Percentiles rank a stretch among this genome's conserved stretches.
phyloP scores from a whole-genome alignment of 768 basidiomycete species.

The Suillus placidus region DNA sequence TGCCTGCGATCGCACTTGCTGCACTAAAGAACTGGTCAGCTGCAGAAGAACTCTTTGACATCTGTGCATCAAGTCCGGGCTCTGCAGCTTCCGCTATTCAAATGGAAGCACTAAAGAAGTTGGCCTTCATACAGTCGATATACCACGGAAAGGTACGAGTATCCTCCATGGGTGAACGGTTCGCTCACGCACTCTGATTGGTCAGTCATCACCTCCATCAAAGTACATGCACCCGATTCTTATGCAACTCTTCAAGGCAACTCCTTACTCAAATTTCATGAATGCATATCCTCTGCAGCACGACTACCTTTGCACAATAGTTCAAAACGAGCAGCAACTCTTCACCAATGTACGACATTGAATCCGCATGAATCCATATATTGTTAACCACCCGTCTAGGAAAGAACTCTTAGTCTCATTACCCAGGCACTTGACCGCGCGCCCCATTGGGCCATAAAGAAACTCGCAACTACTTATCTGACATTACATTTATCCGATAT shows the following conservation, averaged over 20 bases:
- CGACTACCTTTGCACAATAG: slow-evolving; percentile 45
- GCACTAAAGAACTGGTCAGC: slow-evolving; percentile 67
- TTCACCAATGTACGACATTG: slow-evolving; percentile 50
- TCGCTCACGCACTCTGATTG: slow-evolving; percentile 29
- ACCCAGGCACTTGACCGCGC: slow-evolving; percentile 67
- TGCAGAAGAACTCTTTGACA: slow-evolving; percentile 81
- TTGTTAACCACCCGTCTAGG: slow-evolving; percentile 41
- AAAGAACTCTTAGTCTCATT: slow-evolving; percentile 73
- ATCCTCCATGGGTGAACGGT: neutral
- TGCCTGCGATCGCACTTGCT: slow-evolving; percentile 65
- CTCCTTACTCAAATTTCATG: slow-evolving; percentile 65
- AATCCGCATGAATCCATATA: neutral
- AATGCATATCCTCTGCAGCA: slow-evolving; percentile 65
- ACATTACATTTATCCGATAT: slow-evolving; percentile 78
- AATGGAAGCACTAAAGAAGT: slow-evolving; percentile 85
- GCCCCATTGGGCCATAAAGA: slow-evolving; percentile 77
- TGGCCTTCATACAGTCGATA: slow-evolving; percentile 78
- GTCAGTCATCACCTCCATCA: slow-evolving; percentile 52
- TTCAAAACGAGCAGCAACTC: slow-evolving; percentile 55
- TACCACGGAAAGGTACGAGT: slow-evolving; percentile 65
- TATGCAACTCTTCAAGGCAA: slow-evolving; percentile 61
- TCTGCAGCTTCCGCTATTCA: slow-evolving; percentile 67
- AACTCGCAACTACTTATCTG: slow-evolving; percentile 81
- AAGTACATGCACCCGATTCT: slow-evolving; percentile 72
- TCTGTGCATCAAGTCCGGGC: slow-evolving; percentile 67